phyloP scores from a whole-genome alignment of 495 filamentous ascomycete species.

The Baudoinia panamericana region DNA sequence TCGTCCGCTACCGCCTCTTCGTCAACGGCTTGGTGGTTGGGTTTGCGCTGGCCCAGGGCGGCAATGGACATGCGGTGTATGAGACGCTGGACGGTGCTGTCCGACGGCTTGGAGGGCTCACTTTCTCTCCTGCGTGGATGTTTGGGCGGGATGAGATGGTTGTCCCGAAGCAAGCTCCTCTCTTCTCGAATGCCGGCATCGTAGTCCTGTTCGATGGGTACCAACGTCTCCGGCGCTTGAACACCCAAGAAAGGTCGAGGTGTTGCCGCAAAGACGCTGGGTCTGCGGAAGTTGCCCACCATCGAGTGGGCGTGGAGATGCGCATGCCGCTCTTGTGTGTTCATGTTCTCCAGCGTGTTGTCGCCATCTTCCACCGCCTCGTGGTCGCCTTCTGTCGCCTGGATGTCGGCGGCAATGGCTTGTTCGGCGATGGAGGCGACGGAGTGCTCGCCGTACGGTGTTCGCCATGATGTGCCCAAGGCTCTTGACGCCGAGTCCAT shows the following conservation, averaged over 20 bases:
- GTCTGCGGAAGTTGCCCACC: conserved; percentile 58
- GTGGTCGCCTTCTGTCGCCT: conserved; percentile 29
- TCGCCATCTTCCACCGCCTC: conserved; percentile 2
- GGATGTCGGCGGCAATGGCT: conserved; percentile 57
- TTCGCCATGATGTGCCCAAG: conserved; percentile 7
- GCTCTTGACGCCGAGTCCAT: not conserved
- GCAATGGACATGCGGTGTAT: conserved; percentile 17
- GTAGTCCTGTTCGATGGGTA: conserved; percentile 40
- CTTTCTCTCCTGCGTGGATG: conserved; percentile 30
- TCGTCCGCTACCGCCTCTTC: conserved; percentile 17
- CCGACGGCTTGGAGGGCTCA: conserved; percentile 10
- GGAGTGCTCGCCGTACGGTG: not conserved
- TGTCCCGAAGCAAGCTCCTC: conserved; percentile 62
- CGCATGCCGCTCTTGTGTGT: conserved; percentile 21
- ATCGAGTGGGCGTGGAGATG: conserved; percentile 37
- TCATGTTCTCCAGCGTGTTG: conserved; percentile 22
- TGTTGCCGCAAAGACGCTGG: conserved; percentile 50
- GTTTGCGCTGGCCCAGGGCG: conserved; percentile 14
- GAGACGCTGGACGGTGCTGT: not conserved
- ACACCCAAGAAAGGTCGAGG: conserved; percentile 32
- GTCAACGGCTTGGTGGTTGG: conserved; percentile 26
- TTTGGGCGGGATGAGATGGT: conserved; percentile 56
- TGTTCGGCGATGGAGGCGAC: conserved; percentile 44
- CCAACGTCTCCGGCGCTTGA: conserved; percentile 16
- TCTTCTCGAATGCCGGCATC: conserved; percentile 57